Evolutionary conservation across 2,329 filamentous ascomycete species (phyloP).

Genomic region (Cladophialophora chaetospira): DNA sequence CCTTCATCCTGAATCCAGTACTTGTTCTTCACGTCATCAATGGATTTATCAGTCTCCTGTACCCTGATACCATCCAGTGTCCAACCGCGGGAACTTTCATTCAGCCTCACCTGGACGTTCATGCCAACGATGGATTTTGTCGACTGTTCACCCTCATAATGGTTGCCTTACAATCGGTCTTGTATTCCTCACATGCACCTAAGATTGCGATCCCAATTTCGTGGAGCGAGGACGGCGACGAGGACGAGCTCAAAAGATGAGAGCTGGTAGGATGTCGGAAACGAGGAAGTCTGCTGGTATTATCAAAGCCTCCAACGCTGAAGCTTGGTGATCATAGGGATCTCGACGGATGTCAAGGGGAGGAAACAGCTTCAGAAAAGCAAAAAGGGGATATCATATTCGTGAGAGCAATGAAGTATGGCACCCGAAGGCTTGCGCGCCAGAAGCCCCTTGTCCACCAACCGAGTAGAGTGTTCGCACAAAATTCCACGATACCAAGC

Average conservation of each 20-base stretch:
- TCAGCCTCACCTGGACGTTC: conserved; percentile 41
- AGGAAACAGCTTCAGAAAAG: conserved; percentile 1
- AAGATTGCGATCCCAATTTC: neutral
- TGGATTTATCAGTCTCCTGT: conserved; percentile 40
- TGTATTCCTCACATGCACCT: conserved; percentile 7
- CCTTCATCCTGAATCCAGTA: conserved; percentile 44
- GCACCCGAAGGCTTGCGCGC: conserved; percentile 20
- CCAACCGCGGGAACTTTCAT: conserved; percentile 34
- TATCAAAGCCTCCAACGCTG: no score
- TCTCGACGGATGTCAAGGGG: neutral
- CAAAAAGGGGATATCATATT: conserved; percentile 29
- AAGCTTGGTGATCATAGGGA: no score
- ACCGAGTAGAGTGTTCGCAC: conserved; percentile 27
- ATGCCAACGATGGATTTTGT: conserved; percentile 41
- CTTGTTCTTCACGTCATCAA: conserved; percentile 45
- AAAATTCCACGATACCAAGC: conserved; percentile 17
- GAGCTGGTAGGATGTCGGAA: neutral
- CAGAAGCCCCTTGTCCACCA: conserved; percentile 23
- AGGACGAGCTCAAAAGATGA: neutral
- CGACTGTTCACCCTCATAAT: conserved; percentile 44
- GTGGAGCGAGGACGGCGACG: neutral
- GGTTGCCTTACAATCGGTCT: conserved; percentile 41
- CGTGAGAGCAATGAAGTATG: conserved; percentile 20
- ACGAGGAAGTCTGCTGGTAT: neutral
- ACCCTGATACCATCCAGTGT: conserved; percentile 37